Conservation (phyloP, 345 rosid species). For the Salix arbutifolia region DNA sequence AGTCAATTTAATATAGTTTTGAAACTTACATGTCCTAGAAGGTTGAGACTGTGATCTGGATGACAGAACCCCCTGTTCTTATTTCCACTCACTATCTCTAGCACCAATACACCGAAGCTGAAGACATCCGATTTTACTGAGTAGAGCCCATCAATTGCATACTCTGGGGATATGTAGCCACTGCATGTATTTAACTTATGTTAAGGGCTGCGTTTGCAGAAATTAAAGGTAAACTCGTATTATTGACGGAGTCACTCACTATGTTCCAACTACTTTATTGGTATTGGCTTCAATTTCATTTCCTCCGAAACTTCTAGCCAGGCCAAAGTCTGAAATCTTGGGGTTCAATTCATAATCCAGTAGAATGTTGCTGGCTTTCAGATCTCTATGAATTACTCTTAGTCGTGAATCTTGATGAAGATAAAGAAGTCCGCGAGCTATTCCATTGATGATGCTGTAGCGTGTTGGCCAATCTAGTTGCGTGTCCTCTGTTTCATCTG, state of each 20-base stretch:
- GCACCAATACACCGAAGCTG: constrained; percentile 6
- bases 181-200: neutral
- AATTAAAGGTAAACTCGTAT: neutral
- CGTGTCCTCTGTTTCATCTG: neutral
- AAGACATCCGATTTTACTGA: constrained; percentile 2
- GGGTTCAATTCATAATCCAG: neutral
- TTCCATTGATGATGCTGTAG: neutral
- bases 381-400: constrained; percentile 9
- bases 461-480: neutral
- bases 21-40: neutral
- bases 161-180: constrained; percentile 10
- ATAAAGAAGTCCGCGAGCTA: constrained; percentile 19
- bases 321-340: constrained; percentile 10
- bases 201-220: neutral
- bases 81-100: neutral
- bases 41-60: neutral
- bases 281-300: constrained; percentile 3
- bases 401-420: constrained; percentile 13
- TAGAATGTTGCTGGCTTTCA: constrained; percentile 5
- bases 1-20: neutral
- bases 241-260: neutral
- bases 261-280: constrained; percentile 1
- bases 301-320: constrained; percentile 3
- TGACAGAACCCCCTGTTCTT: neutral
- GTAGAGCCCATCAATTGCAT: constrained; percentile 1